A percentile compares a stretch with the other conserved stretches of the same genome.
These are phyloP conservation scores for Sergeia podlipaevii DNA, from an alignment of 208 protist genomes.

Conservation along the genomic window DNA sequence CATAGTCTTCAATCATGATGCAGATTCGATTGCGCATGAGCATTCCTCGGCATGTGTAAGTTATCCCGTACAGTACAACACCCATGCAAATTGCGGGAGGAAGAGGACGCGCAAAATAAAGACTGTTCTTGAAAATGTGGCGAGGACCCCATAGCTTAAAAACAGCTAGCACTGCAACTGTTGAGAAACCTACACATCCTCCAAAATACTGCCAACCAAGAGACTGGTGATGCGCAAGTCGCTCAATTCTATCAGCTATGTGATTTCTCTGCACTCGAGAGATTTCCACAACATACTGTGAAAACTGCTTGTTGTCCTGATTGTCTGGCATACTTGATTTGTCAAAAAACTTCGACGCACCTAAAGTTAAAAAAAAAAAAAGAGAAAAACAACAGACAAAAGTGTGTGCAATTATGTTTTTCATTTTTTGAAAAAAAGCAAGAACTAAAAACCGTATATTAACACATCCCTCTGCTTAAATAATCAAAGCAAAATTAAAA, in stretches of 20 bases:
- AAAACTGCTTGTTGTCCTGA: slow-evolving; percentile 48
- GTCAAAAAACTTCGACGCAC: background rate
- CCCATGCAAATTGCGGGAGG: slow-evolving; percentile 86
- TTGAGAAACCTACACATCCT: slow-evolving; percentile 64
- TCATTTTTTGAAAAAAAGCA: no score
- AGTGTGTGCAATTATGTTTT: no score
- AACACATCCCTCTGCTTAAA: no score
- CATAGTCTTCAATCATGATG: slow-evolving; percentile 90
- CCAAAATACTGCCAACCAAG: slow-evolving; percentile 81
- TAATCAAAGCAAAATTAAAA: no score
- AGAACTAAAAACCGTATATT: no score
- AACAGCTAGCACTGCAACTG: slow-evolving; percentile 41
- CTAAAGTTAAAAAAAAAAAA: slow-evolving; percentile 11
- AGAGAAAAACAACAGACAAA: slow-evolving; percentile 10
- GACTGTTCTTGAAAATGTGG: slow-evolving; percentile 89
- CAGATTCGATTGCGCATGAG: slow-evolving; percentile 85
- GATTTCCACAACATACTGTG: slow-evolving; percentile 75
- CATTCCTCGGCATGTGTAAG: slow-evolving; percentile 85
- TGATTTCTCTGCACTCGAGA: slow-evolving; percentile 61
- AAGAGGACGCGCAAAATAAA: slow-evolving; percentile 83
- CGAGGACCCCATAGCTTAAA: slow-evolving; percentile 87
- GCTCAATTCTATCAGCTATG: slow-evolving; percentile 69
- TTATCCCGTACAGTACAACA: slow-evolving; percentile 74
- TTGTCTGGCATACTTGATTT: slow-evolving; percentile 40
- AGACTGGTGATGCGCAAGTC: slow-evolving; percentile 62